A percentile compares a stretch with the other conserved stretches of the same genome.
phyloP scores from a whole-genome alignment of 176 grass and related monocot genomes.

The Poa annua region DNA sequence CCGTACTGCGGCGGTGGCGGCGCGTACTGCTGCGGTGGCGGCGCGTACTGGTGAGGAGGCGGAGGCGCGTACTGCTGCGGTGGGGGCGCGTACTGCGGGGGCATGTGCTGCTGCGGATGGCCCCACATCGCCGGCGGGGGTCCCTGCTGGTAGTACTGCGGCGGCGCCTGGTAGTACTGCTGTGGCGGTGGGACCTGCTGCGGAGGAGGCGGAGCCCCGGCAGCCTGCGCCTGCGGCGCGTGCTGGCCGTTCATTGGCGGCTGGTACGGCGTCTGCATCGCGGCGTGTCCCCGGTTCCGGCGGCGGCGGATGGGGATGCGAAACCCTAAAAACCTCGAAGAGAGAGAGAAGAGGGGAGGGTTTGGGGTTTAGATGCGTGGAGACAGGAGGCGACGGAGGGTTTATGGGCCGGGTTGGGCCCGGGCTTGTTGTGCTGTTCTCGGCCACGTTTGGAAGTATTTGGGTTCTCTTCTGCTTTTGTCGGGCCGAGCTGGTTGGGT shows the following conservation, averaged over 20 bases:
- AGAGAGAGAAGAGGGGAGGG: slow-evolving; percentile 16
- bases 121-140: slow-evolving; percentile 41
- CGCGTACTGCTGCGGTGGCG: slow-evolving; percentile 40
- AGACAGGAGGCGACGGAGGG: not conserved
- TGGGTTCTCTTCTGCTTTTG: not conserved
- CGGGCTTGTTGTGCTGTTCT: not conserved
- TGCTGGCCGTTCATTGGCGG: slow-evolving; percentile 45
- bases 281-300: slow-evolving; percentile 26
- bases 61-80: slow-evolving; percentile 37
- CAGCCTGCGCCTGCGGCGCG: slow-evolving; percentile 36
- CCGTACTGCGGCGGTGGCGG: slow-evolving; percentile 48
- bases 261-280: slow-evolving; percentile 45
- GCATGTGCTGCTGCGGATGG: slow-evolving; percentile 29
- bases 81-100: slow-evolving; percentile 41
- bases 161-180: slow-evolving; percentile 38
- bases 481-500: not conserved
- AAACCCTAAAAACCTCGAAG: slow-evolving; percentile 59
- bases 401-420: slow-evolving; percentile 32
- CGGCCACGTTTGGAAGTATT: slow-evolving; percentile 3
- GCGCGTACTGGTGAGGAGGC: slow-evolving; percentile 53
- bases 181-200: slow-evolving; percentile 24
- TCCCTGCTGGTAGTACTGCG: slow-evolving; percentile 45
- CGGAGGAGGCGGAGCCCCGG: slow-evolving; percentile 36
- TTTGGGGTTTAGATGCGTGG: slow-evolving; percentile 34
- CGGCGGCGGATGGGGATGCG: slow-evolving; percentile 25